Percentiles rank a stretch among this genome's conserved stretches.
These are phyloP conservation scores for Ganoderma boninense DNA, from an alignment of 1,284 basidiomycete species.

Conservation along the genomic window DNA sequence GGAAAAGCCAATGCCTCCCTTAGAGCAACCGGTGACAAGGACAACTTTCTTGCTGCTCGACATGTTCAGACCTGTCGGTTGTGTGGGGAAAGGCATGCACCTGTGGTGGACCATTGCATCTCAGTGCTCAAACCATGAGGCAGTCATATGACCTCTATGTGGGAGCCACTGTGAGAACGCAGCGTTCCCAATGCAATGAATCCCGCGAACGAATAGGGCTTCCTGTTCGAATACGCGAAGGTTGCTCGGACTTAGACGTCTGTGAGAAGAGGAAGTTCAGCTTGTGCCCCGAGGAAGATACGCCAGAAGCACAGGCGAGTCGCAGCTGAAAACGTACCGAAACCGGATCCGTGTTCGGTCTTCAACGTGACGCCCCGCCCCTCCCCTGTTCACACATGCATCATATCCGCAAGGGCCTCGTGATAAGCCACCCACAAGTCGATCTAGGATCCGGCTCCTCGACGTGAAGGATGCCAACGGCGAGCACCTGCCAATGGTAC, in stretches of 20 bases:
- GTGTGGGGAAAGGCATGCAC: background rate
- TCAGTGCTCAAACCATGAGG: background rate
- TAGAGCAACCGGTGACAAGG: constrained; percentile 73
- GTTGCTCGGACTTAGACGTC: background rate
- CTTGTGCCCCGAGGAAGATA: background rate
- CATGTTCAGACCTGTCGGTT: constrained; percentile 14
- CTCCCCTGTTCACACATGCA: too few relatives aligned
- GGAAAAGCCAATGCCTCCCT: constrained; percentile 70
- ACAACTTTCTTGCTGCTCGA: constrained; percentile 49
- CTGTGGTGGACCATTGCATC: background rate
- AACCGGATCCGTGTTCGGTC: background rate
- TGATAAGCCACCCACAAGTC: too few relatives aligned
- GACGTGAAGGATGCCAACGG: too few relatives aligned
- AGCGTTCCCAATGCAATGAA: background rate
- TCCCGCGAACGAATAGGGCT: background rate
- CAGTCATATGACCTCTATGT: background rate
- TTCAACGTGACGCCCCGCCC: background rate
- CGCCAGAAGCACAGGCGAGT: background rate
- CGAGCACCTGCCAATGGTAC: too few relatives aligned
- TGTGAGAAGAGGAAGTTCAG: background rate
- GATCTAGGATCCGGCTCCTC: too few relatives aligned
- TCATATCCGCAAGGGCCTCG: too few relatives aligned
- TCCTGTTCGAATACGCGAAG: background rate
- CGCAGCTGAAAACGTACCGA: background rate
- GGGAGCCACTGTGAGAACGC: background rate